Conservation (phyloP, 164 flowering plant genomes). For the Vitis rotundifolia region DNA sequence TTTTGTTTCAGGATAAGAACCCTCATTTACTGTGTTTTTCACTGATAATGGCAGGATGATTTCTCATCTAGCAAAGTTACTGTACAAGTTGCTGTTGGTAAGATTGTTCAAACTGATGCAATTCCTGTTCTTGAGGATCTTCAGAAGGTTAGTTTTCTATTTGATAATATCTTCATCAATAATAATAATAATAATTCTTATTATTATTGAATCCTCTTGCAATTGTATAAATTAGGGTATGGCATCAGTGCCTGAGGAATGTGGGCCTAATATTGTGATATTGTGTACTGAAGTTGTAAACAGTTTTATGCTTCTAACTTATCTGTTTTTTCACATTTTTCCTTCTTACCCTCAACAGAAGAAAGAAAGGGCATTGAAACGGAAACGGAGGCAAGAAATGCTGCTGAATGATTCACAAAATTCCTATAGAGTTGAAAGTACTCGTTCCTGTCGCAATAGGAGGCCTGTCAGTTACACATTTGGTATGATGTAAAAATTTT, state of each 20-base stretch:
- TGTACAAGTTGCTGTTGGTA: slow-evolving; percentile 48
- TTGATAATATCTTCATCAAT: too few species aligned
- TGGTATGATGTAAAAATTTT: slow-evolving; percentile 44
- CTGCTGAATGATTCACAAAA: slow-evolving; percentile 31
- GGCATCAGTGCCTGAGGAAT: background rate
- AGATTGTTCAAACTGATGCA: slow-evolving; percentile 43
- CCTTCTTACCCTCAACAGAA: slow-evolving; percentile 44
- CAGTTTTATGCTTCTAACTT: background rate
- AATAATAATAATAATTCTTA: background rate
- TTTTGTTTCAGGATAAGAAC: background rate
- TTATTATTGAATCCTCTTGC: background rate
- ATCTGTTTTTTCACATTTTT: background rate
- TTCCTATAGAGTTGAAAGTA: slow-evolving; percentile 23
- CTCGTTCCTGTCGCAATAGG: slow-evolving; percentile 61
- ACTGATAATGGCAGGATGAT: slow-evolving; percentile 52
- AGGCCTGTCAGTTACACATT: slow-evolving; percentile 66
- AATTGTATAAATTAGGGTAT: background rate
- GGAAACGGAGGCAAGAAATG: slow-evolving; percentile 43
- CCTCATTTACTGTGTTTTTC: slow-evolving; percentile 9
- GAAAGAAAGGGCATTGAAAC: slow-evolving; percentile 57
- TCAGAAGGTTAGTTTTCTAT: slow-evolving; percentile 46
- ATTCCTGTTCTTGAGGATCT: slow-evolving; percentile 70
- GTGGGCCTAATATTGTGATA: background rate
- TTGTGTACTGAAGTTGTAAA: background rate
- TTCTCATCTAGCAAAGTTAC: slow-evolving; percentile 49